A percentile compares a stretch with the other conserved stretches of the same genome.
Conservation (phyloP, 2,329 filamentous ascomycete genomes). For the Neurospora sp. region DNA sequence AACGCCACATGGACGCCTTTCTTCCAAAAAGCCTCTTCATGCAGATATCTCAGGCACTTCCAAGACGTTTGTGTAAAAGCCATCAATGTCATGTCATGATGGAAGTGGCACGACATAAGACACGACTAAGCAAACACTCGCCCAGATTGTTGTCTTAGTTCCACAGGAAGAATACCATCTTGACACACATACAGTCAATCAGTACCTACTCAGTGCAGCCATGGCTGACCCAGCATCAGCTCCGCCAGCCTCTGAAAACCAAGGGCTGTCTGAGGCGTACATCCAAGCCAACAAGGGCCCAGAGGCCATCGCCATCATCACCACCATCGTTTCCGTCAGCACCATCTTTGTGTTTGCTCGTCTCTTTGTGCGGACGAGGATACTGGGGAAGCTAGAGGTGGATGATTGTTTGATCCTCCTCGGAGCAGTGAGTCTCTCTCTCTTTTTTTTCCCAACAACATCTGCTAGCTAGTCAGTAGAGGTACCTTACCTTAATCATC, state of each 20-base stretch:
- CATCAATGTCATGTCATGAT: neutral
- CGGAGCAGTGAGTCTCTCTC: conserved; percentile 21
- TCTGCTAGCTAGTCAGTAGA: neutral
- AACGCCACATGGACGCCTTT: neutral
- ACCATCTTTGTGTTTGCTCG: conserved; percentile 23
- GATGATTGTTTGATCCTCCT: conserved; percentile 28
- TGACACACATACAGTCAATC: neutral
- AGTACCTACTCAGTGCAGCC: neutral
- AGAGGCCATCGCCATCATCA: conserved; percentile 22
- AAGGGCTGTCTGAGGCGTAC: conserved; percentile 3
- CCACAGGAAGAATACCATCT: neutral
- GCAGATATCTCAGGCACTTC: neutral
- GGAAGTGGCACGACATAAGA: neutral
- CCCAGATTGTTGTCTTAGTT: neutral
- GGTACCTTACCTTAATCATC: neutral
- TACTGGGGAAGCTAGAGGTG: conserved; percentile 23
- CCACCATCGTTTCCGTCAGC: conserved; percentile 22
- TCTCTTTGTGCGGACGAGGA: conserved; percentile 22
- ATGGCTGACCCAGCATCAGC: conserved; percentile 1
- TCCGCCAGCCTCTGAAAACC: neutral
- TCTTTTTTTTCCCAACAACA: neutral
- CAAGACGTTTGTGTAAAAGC: neutral
- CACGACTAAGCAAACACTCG: neutral
- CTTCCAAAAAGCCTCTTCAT: neutral
- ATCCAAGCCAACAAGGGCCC: conserved; percentile 23